Conservation (phyloP, 805 yeast genomes). For the Kazachstania viticola region DNA sequence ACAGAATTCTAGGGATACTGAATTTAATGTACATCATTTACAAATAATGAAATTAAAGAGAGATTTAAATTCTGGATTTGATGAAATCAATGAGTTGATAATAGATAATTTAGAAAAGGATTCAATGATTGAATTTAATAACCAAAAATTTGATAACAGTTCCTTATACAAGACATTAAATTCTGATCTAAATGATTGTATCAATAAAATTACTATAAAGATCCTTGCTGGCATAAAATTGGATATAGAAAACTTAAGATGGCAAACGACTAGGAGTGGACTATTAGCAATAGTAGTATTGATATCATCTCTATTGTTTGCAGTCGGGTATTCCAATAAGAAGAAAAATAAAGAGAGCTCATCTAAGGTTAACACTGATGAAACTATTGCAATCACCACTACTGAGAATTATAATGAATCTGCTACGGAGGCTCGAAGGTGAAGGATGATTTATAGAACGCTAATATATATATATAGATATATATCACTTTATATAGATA, state of each 20-base stretch:
- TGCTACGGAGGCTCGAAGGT: too few species aligned
- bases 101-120: conserved; percentile 57
- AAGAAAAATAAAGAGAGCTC: conserved; percentile 5
- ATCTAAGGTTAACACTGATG: too few species aligned
- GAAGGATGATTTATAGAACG: too few species aligned
- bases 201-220: conserved; percentile 74
- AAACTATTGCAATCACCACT: too few species aligned
- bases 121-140: conserved; percentile 71
- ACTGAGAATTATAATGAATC: too few species aligned
- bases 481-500: too few species aligned
- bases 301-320: conserved; percentile 51
- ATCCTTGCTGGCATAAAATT: conserved; percentile 72
- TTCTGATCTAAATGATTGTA: conserved; percentile 66
- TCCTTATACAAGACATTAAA: conserved; percentile 57
- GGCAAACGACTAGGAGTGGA: conserved; percentile 90
- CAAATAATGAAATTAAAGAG: conserved; percentile 61
- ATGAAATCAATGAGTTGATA: conserved; percentile 57
- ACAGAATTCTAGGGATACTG: conserved; percentile 56
- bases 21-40: conserved; percentile 54
- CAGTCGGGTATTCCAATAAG: conserved; percentile 32
- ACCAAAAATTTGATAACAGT: conserved; percentile 77
- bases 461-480: too few species aligned
- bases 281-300: conserved; percentile 59
- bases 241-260: conserved; percentile 77
- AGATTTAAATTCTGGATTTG: conserved; percentile 59